phyloP scores from a whole-genome alignment of 192 early-diverging fungal species.

The Kappamyces sp. region DNA sequence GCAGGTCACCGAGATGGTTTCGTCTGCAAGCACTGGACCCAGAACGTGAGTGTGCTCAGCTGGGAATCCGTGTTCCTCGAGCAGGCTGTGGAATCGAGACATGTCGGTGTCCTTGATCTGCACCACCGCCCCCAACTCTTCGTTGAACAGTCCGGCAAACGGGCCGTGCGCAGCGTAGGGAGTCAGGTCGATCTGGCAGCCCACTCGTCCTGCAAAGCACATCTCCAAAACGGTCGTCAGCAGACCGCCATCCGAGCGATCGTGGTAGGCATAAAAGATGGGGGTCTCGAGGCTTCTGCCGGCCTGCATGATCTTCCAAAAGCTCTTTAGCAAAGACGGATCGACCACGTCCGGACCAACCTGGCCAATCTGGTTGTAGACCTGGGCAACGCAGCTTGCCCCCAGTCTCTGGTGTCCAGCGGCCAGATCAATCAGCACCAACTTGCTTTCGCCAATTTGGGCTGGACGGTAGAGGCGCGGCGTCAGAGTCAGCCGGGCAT shows the following conservation, averaged over 20 bases:
- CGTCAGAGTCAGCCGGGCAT: conserved; percentile 81
- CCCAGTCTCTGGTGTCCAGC: conserved; percentile 80
- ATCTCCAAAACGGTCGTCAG: conserved; percentile 91
- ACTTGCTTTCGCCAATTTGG: conserved; percentile 44
- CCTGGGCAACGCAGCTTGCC: conserved; percentile 92
- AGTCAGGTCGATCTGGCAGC: conserved; percentile 63
- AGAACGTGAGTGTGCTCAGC: conserved; percentile 47
- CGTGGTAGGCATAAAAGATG: conserved; percentile 90
- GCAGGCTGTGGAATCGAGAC: conserved; percentile 43
- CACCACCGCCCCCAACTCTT: conserved; percentile 96
- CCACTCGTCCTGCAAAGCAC: conserved; percentile 92
- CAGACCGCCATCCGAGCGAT: conserved; percentile 97
- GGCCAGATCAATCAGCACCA: conserved; percentile 86
- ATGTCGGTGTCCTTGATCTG: conserved; percentile 67
- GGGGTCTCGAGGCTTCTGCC: conserved; percentile 28
- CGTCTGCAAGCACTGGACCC: conserved; percentile 38
- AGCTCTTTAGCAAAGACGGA: conserved; percentile 57
- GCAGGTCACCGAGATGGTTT: conserved; percentile 13
- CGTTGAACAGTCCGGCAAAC: conserved; percentile 72
- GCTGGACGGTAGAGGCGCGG: conserved; percentile 66
- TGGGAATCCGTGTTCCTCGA: conserved; percentile 53
- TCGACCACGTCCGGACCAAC: conserved; percentile 86
- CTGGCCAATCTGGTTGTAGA: conserved; percentile 76
- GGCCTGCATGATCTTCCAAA: conserved; percentile 72
- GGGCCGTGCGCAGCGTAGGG: neutral